Conservation (phyloP, 108 stramenopile genomes). For the Nannochloropsis salina region DNA sequence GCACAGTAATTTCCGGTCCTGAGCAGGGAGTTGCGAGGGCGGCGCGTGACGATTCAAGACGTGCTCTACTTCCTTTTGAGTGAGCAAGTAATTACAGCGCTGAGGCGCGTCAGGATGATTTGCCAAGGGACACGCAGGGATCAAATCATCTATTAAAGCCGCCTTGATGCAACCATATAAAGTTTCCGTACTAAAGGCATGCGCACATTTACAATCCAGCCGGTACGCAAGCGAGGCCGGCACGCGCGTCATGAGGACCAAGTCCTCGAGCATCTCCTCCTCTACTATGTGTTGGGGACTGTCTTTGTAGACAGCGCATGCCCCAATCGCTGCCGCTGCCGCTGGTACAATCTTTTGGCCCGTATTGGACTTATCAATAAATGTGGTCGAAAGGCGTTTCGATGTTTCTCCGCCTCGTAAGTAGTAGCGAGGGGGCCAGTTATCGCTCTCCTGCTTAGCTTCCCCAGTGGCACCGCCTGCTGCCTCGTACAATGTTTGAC, state of each 20-base stretch:
- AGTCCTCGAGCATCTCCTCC: background rate
- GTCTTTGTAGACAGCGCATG: background rate
- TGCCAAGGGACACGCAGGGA: background rate
- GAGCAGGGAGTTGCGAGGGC: background rate
- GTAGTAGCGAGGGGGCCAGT: no score
- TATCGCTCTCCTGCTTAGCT: no score
- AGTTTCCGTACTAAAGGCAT: conserved; percentile 14
- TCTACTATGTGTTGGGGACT: background rate
- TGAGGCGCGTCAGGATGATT: background rate
- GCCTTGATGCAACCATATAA: background rate
- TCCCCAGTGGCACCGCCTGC: no score
- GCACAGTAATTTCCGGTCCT: background rate
- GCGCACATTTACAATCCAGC: background rate
- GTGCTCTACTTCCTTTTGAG: background rate
- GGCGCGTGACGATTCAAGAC: background rate
- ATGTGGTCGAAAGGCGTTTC: no score
- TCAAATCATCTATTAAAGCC: conserved; percentile 3
- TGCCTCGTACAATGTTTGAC: no score
- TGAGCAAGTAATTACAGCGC: background rate
- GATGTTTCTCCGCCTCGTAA: no score
- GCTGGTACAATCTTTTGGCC: background rate
- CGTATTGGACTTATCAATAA: no score
- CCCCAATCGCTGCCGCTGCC: background rate
- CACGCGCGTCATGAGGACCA: background rate
- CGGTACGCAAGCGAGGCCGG: background rate